Evolutionary conservation across 2,329 filamentous ascomycete genomes (phyloP), one percentile per base, ranked within the genome.

Genomic region (Stemphylium vesicarium): DNA sequence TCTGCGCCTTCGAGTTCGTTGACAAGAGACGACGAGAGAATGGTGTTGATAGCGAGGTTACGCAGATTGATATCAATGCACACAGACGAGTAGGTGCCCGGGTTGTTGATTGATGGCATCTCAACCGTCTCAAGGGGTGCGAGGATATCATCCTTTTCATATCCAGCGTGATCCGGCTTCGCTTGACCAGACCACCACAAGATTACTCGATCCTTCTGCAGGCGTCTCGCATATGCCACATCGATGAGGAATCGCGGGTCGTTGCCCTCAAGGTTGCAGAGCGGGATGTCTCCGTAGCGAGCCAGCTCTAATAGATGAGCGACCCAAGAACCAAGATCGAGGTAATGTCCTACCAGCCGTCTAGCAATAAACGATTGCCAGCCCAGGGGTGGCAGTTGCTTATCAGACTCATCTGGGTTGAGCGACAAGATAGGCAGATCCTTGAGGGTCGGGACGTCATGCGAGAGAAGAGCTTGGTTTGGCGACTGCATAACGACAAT

Each of bases 41-140:
- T 96, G 0, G 96, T 99, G 78, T 99, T 99, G 78, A 99, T 98
- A 4, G 92, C 90, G 12, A 99, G 83, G 69, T 99, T 99, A 40
- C 93, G 90, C 43, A 99, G 86, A 59, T 96, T 92, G 12, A 99
- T 78, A 65, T 99, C 95, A 59, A 99, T 95, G 72, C 95, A 99
- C 2, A 99, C 95, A 0, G 94, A 96, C 1, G 93, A 90, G 74
- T 96, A 99, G 0, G 94, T 96, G 36, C 93, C 94, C 0, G 94
- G 90, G 45, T 92, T 94, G 73, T 99, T 99, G 72, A 96, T 86
- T 12, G 89, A 89, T 0, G 95, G 94, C 92, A 98, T 96, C 55
- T 91, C 88, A 12, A 96, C 90, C 10, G 84, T 89, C 62, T 99
- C 94, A 24, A 98, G 82, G 2, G 90, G 85, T 0, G 90, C 90